A percentile compares a stretch with the other conserved stretches of the same genome.
These are phyloP conservation scores for Trichophyton simii DNA, from an alignment of 2,329 filamentous ascomycete genomes.

Conservation along the genomic window DNA sequence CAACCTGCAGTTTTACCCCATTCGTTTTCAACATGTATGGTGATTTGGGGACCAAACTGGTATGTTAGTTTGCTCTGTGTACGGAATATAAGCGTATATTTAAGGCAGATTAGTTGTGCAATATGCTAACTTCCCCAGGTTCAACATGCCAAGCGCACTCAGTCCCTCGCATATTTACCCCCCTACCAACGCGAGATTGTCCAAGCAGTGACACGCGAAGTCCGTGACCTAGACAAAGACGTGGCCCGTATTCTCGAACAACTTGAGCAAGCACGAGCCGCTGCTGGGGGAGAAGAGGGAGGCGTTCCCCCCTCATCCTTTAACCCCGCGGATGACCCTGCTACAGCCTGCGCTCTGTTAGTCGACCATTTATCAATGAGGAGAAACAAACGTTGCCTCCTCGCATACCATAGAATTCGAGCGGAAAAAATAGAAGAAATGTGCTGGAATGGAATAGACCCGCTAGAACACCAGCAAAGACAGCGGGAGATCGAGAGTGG, in stretches of 20 bases:
- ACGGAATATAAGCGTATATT: not conserved
- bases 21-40: conserved; percentile 60
- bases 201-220: conserved; percentile 75
- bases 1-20: not conserved
- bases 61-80: conserved; percentile 30
- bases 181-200: conserved; percentile 89
- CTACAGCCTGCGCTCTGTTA: conserved; percentile 73
- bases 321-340: conserved; percentile 69
- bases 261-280: conserved; percentile 49
- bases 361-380: conserved; percentile 93
- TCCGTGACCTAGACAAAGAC: conserved; percentile 84
- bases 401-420: conserved; percentile 85
- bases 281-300: not conserved
- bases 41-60: conserved; percentile 74
- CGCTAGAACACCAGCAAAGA: conserved; percentile 36
- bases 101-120: not conserved
- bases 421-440: conserved; percentile 87
- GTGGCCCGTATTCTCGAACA: conserved; percentile 66
- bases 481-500: not conserved
- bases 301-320: conserved; percentile 38
- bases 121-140: conserved; percentile 43
- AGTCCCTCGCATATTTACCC: conserved; percentile 72
- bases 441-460: conserved; percentile 80
- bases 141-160: conserved; percentile 88
- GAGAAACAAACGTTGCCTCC: conserved; percentile 85